Evolutionary conservation across 148 eudicot genomes (phyloP).

Genomic region (Arbutus unedo): DNA sequence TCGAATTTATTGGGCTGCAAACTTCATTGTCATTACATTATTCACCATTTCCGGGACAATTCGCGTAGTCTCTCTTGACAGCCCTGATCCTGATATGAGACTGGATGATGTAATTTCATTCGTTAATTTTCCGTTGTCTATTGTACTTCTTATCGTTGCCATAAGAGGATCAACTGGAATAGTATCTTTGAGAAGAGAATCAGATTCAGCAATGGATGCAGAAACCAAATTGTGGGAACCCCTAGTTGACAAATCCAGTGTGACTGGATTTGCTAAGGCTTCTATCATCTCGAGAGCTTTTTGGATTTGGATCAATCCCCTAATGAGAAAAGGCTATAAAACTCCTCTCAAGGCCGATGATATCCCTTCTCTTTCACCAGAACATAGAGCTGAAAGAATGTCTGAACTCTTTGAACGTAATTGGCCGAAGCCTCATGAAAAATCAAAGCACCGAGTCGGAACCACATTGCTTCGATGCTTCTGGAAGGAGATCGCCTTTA

Average conservation of each 20-base stretch:
- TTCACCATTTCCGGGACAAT: constrained; percentile 45
- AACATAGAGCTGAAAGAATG: constrained; percentile 68
- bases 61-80: constrained; percentile 37
- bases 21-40: constrained; percentile 43
- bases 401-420: constrained; percentile 61
- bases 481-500: constrained; percentile 66
- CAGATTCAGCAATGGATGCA: constrained; percentile 22
- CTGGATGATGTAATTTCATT: constrained; percentile 51
- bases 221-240: constrained; percentile 40
- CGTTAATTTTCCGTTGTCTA: constrained; percentile 39
- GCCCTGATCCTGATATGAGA: constrained; percentile 24
- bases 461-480: constrained; percentile 73
- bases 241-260: constrained; percentile 41
- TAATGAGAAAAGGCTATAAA: constrained; percentile 67
- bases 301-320: constrained; percentile 85
- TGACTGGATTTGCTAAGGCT: constrained; percentile 65
- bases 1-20: constrained; percentile 54
- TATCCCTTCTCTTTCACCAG: constrained; percentile 71
- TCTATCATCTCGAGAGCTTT: constrained; percentile 63
- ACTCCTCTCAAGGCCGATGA: constrained; percentile 58
- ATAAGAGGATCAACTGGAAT: constrained; percentile 63
- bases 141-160: constrained; percentile 42
- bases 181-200: constrained; percentile 25
- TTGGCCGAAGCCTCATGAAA: constrained; percentile 74
- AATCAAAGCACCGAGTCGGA: constrained; percentile 66